Conservation (phyloP, 352 stramenopile species). For the Nothophytophthora sp. region DNA sequence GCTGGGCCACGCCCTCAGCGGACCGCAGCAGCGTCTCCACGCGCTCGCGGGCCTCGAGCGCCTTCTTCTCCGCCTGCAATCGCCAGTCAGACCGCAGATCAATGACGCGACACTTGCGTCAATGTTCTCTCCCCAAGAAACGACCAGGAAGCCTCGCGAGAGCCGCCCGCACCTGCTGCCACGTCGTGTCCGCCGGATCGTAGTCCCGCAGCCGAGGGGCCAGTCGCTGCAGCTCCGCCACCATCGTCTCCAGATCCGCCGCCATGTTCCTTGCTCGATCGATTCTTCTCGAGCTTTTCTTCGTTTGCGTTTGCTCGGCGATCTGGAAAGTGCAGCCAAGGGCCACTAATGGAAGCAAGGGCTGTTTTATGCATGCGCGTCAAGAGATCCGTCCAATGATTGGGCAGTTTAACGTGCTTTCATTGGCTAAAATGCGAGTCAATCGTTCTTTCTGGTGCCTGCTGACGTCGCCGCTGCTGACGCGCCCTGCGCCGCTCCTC, state of each 20-base stretch:
- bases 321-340: no score
- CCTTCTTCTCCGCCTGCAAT: slow-evolving; percentile 50
- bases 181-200: slow-evolving; percentile 48
- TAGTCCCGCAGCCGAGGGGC: slow-evolving; percentile 62
- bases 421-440: no score
- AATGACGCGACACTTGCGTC: no score
- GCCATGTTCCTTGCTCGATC: slow-evolving; percentile 12
- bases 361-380: slow-evolving; percentile 2
- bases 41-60: slow-evolving; percentile 46
- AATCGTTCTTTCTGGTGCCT: no score
- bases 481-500: neutral
- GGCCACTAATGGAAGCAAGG: no score
- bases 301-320: no score
- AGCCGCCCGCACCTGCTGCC: slow-evolving; percentile 47
- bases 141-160: neutral
- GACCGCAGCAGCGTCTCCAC: slow-evolving; percentile 53
- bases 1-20: slow-evolving; percentile 55
- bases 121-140: no score
- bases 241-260: slow-evolving; percentile 33
- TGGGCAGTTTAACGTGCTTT: neutral
- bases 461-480: neutral
- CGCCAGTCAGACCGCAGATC: neutral
- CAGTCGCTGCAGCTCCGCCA: slow-evolving; percentile 55
- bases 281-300: neutral
- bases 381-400: slow-evolving; percentile 1